Conservation (phyloP, 345 rosid genomes). For the Salix arbutifolia region DNA sequence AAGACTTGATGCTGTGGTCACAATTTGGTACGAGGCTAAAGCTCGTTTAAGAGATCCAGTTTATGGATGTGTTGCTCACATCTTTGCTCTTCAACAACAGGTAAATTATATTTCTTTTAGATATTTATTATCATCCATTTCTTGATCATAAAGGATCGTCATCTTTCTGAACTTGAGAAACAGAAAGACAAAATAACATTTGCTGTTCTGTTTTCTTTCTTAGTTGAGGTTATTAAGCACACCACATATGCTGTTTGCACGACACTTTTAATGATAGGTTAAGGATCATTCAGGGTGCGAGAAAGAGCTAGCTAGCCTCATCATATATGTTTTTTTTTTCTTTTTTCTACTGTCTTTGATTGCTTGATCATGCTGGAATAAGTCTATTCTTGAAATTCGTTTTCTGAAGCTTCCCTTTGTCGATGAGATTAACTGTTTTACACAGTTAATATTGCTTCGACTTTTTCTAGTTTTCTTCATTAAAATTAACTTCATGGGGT, state of each 20-base stretch:
- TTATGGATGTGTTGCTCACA: constrained; percentile 35
- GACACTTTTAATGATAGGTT: not conserved
- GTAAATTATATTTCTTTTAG: not conserved
- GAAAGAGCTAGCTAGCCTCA: not conserved
- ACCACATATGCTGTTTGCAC: not conserved
- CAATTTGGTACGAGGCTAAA: constrained; percentile 30
- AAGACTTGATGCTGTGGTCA: constrained; percentile 25
- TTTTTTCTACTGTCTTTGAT: not conserved
- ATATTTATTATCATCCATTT: not conserved
- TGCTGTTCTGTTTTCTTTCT: not conserved
- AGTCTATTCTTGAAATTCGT: not conserved
- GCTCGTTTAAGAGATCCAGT: constrained; percentile 30
- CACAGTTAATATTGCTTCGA: not conserved
- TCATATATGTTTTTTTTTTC: not conserved
- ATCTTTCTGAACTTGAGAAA: not conserved
- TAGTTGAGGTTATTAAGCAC: not conserved
- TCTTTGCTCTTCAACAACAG: constrained; percentile 35
- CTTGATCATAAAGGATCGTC: not conserved
- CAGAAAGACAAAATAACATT: not conserved
- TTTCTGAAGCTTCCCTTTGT: not conserved
- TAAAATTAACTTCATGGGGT: not conserved
- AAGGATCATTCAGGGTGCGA: no score
- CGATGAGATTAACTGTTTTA: not conserved
- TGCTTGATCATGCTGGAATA: not conserved
- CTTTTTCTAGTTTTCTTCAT: not conserved